Base-by-base conservation (phyloP, 768 basidiomycete genomes). In the Rhodotorula toruloides region DNA sequence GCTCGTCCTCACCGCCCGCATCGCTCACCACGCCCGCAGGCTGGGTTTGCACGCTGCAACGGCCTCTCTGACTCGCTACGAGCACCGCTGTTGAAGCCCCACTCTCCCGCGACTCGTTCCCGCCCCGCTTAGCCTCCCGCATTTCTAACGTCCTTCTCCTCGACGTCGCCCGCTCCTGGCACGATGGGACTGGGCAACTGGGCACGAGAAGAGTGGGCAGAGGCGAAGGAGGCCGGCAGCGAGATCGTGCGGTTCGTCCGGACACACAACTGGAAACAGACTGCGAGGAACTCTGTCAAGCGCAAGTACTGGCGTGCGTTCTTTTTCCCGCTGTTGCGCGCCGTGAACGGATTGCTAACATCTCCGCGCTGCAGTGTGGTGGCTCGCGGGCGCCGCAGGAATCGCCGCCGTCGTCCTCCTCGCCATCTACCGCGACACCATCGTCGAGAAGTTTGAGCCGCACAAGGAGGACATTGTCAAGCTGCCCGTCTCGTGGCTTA, bases 291-390 rank as follows among this genome's bases (percentile, higher is more conserved):
- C 7, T 34, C 37, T 21, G 32, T 64, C 7, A 9, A 32, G 17
- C 50, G 68, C 25, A 65, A 69, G 44, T 65, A 65, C 50, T 64
- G 62, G 63, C 6, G 68, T 69, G 29, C n/a, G 58, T 61, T 0
- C 4, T 39, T n/a, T n/a, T n/a, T n/a, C n/a, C n/a, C n/a, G n/a
- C n/a, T n/a, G n/a, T n/a, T n/a, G n/a, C n/a, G n/a, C n/a, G n/a
- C n/a, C n/a, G n/a, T n/a, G n/a, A n/a, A n/a, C n/a, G n/a, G n/a
- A n/a, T n/a, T n/a, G n/a, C n/a, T n/a, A n/a, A n/a, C n/a, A n/a
- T n/a, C n/a, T n/a, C n/a, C n/a, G n/a, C n/a, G n/a, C 6, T 9
- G 7, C 49, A 65, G 63, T 59, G 22, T 66, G 59, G 58, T 68
- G 67, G 67, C 12, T 69, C 36, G 34, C 48, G 13, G 29, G 17